phyloP scores from a whole-genome alignment of 176 grass and related monocot species.

The Musa schizocarpa region DNA sequence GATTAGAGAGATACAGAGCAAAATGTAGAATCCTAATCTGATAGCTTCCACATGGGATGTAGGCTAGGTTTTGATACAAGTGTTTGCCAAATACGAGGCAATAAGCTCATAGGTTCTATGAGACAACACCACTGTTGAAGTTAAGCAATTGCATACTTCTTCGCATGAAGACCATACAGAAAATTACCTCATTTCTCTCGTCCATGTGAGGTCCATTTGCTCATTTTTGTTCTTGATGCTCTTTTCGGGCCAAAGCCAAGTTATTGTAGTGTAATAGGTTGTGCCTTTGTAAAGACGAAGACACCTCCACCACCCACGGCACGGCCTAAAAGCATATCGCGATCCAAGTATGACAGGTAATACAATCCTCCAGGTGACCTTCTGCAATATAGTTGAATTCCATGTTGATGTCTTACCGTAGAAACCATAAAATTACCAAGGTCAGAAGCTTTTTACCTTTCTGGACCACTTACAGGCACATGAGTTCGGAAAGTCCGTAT shows the following conservation, averaged over 20 bases:
- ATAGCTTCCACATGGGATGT: no score
- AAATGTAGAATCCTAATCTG: no score
- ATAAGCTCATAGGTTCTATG: no score
- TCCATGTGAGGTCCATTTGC: background rate
- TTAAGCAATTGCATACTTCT: no score
- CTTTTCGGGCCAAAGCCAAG: background rate
- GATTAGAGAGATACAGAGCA: no score
- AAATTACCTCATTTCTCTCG: no score
- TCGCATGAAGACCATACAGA: no score
- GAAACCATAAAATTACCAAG: background rate
- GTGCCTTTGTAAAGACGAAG: slow-evolving; percentile 87
- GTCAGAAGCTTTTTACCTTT: slow-evolving; percentile 37
- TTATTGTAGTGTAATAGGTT: slow-evolving; percentile 50
- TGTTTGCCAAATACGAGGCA: no score
- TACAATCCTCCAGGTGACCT: slow-evolving; percentile 82
- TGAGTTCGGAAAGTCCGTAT: slow-evolving; percentile 75
- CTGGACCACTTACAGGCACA: slow-evolving; percentile 51
- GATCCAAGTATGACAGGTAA: slow-evolving; percentile 87
- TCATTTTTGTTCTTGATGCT: background rate
- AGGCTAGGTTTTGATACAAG: no score
- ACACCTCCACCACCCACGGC: slow-evolving; percentile 64
- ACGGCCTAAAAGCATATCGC: slow-evolving; percentile 84
- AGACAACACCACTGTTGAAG: no score
- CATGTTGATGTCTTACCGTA: slow-evolving; percentile 15
- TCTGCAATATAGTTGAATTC: slow-evolving; percentile 36